These are phyloP conservation scores for Alternaria hordeiaustralica DNA, from an alignment of 2,329 filamentous ascomycete species.

Conservation along the genomic window DNA sequence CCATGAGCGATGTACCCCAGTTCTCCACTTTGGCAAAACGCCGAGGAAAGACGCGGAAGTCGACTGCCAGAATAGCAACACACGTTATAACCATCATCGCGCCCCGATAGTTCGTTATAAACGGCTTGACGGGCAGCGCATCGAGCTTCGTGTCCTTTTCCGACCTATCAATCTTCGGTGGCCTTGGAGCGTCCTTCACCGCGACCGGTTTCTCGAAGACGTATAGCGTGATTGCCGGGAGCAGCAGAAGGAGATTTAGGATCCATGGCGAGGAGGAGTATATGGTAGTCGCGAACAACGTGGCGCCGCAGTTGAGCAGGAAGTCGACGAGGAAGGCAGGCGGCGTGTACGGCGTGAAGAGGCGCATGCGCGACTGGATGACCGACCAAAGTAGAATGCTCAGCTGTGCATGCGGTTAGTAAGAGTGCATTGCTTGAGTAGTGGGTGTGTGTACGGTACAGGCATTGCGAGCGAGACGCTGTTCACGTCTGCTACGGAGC, in stretches of 20 bases:
- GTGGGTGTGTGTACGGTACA: conserved; percentile 59
- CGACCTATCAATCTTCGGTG: conserved; percentile 27
- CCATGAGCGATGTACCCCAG: conserved; percentile 99
- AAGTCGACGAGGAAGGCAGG: conserved; percentile 80
- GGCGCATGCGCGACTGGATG: conserved; percentile 80
- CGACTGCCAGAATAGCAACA: conserved; percentile 91
- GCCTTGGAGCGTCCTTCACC: conserved; percentile 24
- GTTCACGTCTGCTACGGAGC: conserved; percentile 84
- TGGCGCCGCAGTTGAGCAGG: conserved; percentile 80
- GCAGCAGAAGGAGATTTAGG: conserved; percentile 75
- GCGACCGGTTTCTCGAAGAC: conserved; percentile 43
- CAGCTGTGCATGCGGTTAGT: conserved; percentile 62
- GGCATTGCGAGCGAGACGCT: conserved; percentile 83
- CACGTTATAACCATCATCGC: conserved; percentile 92
- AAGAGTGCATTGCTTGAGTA: conserved; percentile 10
- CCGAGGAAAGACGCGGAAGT: conserved; percentile 90
- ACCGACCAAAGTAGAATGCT: conserved; percentile 87
- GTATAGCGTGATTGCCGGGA: conserved; percentile 71
- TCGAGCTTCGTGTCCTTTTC: conserved; percentile 45
- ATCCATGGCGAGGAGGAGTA: conserved; percentile 79
- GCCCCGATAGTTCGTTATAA: conserved; percentile 89
- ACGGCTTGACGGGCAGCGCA: conserved; percentile 81
- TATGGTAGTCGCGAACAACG: conserved; percentile 84
- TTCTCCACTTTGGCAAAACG: conserved; percentile 98
- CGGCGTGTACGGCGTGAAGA: conserved; percentile 78